Base-by-base conservation (phyloP, 2,329 filamentous ascomycete species). In the Fusarium sp. region DNA sequence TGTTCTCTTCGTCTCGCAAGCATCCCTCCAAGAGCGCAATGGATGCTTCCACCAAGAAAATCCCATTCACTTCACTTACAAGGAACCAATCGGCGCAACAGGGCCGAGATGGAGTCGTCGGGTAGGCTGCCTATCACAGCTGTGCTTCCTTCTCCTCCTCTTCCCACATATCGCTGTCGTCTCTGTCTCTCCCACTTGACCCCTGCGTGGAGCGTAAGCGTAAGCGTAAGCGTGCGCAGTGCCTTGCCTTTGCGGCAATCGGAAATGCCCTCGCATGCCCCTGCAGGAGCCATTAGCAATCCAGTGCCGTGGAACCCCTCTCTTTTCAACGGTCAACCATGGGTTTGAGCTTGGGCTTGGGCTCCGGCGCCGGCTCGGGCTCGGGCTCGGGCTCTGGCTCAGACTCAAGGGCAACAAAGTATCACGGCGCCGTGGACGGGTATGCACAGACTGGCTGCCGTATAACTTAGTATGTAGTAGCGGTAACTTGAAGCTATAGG, bases 281-380 rank as follows among this genome's bases (percentile, higher is more conserved):
- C 58, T 65, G 55, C 40, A 64, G 43, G 47, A 54, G 35, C 38
- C 57, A 43, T 51, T 48, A 38, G n/a, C 39, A 53, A 42, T 64
- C 46, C 63, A 62, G 46, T 41, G 36, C 50, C 57, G 57, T 51
- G 65, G 67, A 61, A 58, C 61, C 58, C 39, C 47, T 55, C 58
- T 28, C 58, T 35, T 57, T 47, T 35, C 62, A 67, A 53, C 54
- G 59, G 62, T 50, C 60, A 58, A 54, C 56, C 54, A 64, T 56
- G 50, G 53, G 63, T 56, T 58, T 54, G 44, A 53, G 38, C 38
- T 40, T n/a, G 4, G 51, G 52, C 56, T 41, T 42, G 25, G 48
- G 44, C 29, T 32, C 50, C 24, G 34, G 50, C 40, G 41, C 41
- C 31, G 34, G 44, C 42, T 38, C 24, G n/a, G 25, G 11, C 42